phyloP scores from a whole-genome alignment of 805 yeast genomes.

The Zygoascus bituminiphila region DNA sequence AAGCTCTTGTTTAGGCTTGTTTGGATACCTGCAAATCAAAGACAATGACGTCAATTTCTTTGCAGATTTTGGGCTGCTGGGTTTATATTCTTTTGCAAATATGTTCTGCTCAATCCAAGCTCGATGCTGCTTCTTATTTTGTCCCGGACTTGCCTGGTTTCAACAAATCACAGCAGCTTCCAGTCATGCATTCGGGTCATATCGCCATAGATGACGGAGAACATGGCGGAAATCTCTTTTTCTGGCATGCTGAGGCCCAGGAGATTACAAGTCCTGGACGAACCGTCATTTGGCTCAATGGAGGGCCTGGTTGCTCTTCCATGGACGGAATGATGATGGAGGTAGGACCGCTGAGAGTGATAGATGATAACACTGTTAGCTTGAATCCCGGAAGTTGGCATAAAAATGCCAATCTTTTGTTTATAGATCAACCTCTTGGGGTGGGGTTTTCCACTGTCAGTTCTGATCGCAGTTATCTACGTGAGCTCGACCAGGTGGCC shows the following conservation, averaged over 20 bases:
- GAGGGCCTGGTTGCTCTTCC: conserved; percentile 98
- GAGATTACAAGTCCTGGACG: conserved; percentile 24
- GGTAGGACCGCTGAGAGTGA: conserved; percentile 75
- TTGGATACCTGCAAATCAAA: too few relatives aligned
- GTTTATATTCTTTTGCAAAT: too few relatives aligned
- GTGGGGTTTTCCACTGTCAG: conserved; percentile 78
- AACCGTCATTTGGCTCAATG: conserved; percentile 77
- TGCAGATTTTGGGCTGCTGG: too few relatives aligned
- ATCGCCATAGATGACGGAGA: conserved; percentile 47
- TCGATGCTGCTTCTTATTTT: conserved; percentile 22
- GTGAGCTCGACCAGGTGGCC: conserved; percentile 40
- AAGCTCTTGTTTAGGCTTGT: too few relatives aligned
- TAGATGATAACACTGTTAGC: conserved; percentile 29
- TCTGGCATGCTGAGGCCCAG: conserved; percentile 53
- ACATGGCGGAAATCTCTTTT: conserved; percentile 55
- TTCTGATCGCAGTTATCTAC: conserved; percentile 36
- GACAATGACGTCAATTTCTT: too few relatives aligned
- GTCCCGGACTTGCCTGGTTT: conserved; percentile 30
- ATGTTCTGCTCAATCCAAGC: neutral
- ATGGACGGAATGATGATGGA: conserved; percentile 97
- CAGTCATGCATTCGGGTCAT: conserved; percentile 46
- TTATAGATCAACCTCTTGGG: conserved; percentile 91
- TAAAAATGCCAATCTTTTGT: conserved; percentile 66
- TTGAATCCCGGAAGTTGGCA: conserved; percentile 82
- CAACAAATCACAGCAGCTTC: conserved; percentile 23